Conservation (phyloP, 208 protist genomes). For the Wallacemonas sp. region DNA sequence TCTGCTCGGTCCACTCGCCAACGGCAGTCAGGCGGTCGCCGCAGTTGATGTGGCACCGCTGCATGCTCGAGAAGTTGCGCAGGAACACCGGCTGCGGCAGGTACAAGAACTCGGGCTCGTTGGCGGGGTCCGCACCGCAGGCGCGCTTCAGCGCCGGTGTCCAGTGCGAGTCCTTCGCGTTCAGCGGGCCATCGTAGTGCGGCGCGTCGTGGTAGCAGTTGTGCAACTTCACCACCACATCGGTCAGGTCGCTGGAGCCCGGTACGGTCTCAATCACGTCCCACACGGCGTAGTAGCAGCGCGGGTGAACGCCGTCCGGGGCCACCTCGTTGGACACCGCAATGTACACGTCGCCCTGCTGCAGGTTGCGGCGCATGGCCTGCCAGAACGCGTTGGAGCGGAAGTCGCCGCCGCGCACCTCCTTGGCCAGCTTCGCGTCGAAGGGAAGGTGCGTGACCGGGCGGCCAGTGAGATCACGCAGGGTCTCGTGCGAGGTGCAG, state of each 20-base stretch:
- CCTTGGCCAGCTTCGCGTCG: constrained; percentile 35
- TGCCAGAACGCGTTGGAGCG: constrained; percentile 64
- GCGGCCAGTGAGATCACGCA: constrained; percentile 55
- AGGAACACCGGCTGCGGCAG: constrained; percentile 75
- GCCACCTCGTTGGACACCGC: constrained; percentile 61
- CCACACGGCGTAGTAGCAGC: constrained; percentile 78
- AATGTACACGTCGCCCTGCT: constrained; percentile 69
- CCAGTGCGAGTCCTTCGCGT: constrained; percentile 58
- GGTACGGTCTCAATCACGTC: constrained; percentile 64
- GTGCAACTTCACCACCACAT: constrained; percentile 76
- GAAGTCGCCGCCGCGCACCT: constrained; percentile 67
- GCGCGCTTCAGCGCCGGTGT: constrained; percentile 53
- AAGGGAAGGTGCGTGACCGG: constrained; percentile 41
- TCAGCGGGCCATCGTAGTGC: constrained; percentile 67
- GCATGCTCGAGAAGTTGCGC: constrained; percentile 79
- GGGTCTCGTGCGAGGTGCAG: constrained; percentile 43
- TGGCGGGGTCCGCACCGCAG: constrained; percentile 48
- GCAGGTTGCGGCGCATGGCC: constrained; percentile 52
- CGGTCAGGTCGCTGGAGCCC: constrained; percentile 40
- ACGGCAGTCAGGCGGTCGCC: constrained; percentile 71
- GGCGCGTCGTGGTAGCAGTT: constrained; percentile 64
- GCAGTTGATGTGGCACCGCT: constrained; percentile 87
- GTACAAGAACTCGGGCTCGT: constrained; percentile 61
- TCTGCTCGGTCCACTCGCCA: constrained; percentile 64
- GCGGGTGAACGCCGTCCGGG: constrained; percentile 72